Base-by-base conservation (phyloP, 73 alveolate species). In the Symbiodinium pilosum region DNA sequence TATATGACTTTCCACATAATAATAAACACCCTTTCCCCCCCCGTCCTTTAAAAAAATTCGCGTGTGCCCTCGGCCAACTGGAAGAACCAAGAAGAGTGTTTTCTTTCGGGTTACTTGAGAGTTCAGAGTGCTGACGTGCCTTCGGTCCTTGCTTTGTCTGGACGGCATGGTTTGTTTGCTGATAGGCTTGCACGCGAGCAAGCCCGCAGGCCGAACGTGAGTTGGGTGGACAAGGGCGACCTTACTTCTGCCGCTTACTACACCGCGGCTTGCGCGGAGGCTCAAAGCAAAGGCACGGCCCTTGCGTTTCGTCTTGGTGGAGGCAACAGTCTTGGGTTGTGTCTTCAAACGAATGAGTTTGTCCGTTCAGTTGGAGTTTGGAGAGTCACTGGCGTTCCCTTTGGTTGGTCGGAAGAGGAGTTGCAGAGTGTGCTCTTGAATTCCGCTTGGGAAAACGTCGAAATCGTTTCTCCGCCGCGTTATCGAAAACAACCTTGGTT, bases 261-360 rank as follows among this genome's bases (percentile, higher is more conserved):
- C 52, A 9, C 16, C 24, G 54, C 28, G 21, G 88, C 42, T 12
- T 6, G 38, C 12, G 52, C 44, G 88, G 88, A 81, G 54, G 88
- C 88, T 14, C 34, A 5, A 5, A n/a, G 34, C 16, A 34, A 38
- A 20, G 59, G 88, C 30, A 14, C 32, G 38, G 47, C 88, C 36
- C 88, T 36, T 36, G 88, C 88, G 12, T 81, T 81, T 40, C 44
- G 88, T 20, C 52, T 36, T 36, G 88, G 88, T 36, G 88, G 88
- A 2, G 88, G 88, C 52, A 81, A 81, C 88, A 32, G 38, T 21
- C 52, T 81, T 38, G 59, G 88, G 9, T 4, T 81, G 20, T 54
- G 88, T 28, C 52, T 81, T 38, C 88, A 81, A 38, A 81, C 42
- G 38, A 42, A 42, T 20, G 88, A 38, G 38, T 21, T 24, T 36